Evolutionary conservation across 2,329 filamentous ascomycete species (phyloP), one percentile per base, ranked within the genome.

Genomic region (Xylariaceae sp.): DNA sequence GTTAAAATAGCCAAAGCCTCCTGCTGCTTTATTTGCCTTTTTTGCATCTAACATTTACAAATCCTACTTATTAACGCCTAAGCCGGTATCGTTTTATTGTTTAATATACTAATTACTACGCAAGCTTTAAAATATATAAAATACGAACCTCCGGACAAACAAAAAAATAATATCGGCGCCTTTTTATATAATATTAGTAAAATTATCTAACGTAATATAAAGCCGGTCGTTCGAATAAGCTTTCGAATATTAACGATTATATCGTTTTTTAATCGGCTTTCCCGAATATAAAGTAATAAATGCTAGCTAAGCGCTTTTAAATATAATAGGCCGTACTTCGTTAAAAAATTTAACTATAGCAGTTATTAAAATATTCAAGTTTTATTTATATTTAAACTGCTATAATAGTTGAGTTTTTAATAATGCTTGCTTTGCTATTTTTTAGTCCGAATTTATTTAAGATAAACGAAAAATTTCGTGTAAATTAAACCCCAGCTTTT

Each of bases 121-220:
- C n/a, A n/a, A n/a, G 29, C 48, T 15, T 21, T 13, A 51, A 27
- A 50, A 50, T 18, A 36, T 36, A 23, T 33, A 11, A 27, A 50
- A 50, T 10, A 50, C 21, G 9, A 36, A 42, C 37, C 47, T 50
- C 30, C 47, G 47, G 36, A 50, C 47, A 15, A 50, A 50, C 10
- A 50, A 26, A 42, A 26, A 50, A 3, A 26, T 42, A 20, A 50
- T 50, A 26, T 50, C 37, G n/a, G 29, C 37, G 4, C 27, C 15
- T 11, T 50, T 42, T 11, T 42, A 3, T 50, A 50, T 37, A 16
- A 9, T n/a, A 15, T 15, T 20, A 13, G 47, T 50, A 24, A 50
- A 43, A n/a, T 37, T 42, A 6, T 43, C 21, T 3, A 35, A 4
- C 7, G 29, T 50, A 15, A 50, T 37, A 36, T 43, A 50, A 3